These are phyloP conservation scores for Cercophora scortea DNA, from an alignment of 495 filamentous ascomycete species.

Conservation along the genomic window DNA sequence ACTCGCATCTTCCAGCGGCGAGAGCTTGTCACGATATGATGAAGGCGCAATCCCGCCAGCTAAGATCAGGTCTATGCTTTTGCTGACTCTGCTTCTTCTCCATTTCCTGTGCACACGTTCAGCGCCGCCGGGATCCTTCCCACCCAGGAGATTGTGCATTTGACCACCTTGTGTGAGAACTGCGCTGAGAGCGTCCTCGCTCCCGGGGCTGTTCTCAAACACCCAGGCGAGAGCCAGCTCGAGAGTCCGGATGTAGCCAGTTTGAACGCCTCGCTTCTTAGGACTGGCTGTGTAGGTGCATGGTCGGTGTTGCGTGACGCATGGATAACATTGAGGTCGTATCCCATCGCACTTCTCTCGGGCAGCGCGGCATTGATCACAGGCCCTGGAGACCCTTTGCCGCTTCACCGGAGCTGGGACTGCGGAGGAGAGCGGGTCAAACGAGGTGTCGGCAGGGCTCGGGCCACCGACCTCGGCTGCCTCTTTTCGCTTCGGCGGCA, in stretches of 20 bases:
- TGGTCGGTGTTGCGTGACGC: slow-evolving; percentile 46
- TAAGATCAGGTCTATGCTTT: slow-evolving; percentile 48
- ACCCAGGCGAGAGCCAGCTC: slow-evolving; percentile 40
- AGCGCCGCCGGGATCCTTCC: slow-evolving; percentile 42
- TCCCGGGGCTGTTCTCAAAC: slow-evolving; percentile 22
- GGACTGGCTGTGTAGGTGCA: slow-evolving; percentile 64
- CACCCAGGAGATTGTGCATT: slow-evolving; percentile 20
- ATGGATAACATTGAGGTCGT: slow-evolving; percentile 56
- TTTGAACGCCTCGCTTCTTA: slow-evolving; percentile 63
- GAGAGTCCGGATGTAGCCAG: slow-evolving; percentile 56
- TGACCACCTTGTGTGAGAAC: slow-evolving; percentile 21
- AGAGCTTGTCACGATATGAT: slow-evolving; percentile 20
- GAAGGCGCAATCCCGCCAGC: slow-evolving; percentile 30
- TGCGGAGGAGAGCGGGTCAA: neutral
- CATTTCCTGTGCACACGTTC: slow-evolving; percentile 51
- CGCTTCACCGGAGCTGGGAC: slow-evolving; percentile 26
- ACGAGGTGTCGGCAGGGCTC: neutral
- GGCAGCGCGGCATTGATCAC: slow-evolving; percentile 58
- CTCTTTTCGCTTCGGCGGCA: slow-evolving; percentile 17
- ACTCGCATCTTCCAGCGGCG: slow-evolving; percentile 28
- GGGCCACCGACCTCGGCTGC: slow-evolving; percentile 3
- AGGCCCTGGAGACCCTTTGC: slow-evolving; percentile 60
- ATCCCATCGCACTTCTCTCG: slow-evolving; percentile 62
- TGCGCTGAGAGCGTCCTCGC: slow-evolving; percentile 21
- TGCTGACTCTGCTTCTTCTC: slow-evolving; percentile 47